Evolutionary conservation across 148 eudicot species (phyloP).

Genomic region (Gaultheria prostrata): DNA sequence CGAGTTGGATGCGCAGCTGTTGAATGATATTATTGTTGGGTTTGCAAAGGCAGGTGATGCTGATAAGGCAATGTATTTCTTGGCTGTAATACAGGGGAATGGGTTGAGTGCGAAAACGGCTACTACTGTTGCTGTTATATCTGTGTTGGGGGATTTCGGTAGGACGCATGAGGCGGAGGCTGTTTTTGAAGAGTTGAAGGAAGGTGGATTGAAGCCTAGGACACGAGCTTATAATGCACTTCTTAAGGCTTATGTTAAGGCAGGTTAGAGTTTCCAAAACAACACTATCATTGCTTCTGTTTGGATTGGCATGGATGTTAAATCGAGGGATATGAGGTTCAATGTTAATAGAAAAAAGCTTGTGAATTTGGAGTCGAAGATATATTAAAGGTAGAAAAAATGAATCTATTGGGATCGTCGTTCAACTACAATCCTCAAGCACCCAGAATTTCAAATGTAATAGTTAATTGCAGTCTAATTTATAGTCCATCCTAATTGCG

Average conservation of each 20-base stretch:
- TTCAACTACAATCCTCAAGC: neutral
- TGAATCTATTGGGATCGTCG: neutral
- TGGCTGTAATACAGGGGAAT: conserved; percentile 65
- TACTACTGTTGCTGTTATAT: conserved; percentile 57
- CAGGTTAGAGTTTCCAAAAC: conserved; percentile 16
- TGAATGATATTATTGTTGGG: conserved; percentile 81
- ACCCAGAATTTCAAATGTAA: neutral
- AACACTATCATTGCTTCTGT: neutral
- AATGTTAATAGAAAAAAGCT: neutral
- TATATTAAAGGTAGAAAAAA: neutral
- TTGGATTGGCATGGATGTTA: neutral
- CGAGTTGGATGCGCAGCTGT: conserved; percentile 71
- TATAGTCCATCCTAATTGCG: neutral
- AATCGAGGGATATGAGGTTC: neutral
- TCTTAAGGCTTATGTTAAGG: conserved; percentile 77
- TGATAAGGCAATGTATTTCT: conserved; percentile 59
- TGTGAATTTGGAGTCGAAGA: neutral
- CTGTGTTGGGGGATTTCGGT: conserved; percentile 64
- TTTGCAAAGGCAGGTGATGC: conserved; percentile 79
- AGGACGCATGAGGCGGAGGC: conserved; percentile 92
- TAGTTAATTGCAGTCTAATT: neutral
- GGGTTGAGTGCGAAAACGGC: conserved; percentile 72
- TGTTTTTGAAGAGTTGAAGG: conserved; percentile 88
- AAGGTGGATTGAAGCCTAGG: conserved; percentile 78
- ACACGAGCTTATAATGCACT: conserved; percentile 93